Evolutionary conservation across 208 protist genomes (phyloP).

Genomic region (Naegleria fowleri): DNA sequence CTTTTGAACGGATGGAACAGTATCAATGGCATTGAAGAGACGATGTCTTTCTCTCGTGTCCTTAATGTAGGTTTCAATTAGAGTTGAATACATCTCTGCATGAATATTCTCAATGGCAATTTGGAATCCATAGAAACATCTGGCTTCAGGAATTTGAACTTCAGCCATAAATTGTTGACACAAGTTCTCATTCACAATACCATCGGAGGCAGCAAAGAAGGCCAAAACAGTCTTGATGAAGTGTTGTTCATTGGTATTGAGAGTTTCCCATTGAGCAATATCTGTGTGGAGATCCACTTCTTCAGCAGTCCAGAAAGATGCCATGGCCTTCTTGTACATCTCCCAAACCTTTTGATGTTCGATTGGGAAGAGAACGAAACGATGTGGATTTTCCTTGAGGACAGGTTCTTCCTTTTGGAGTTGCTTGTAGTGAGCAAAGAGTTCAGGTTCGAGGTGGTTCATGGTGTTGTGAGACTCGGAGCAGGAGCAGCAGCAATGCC

Average conservation of each 20-base stretch:
- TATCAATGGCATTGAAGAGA: slow-evolving; percentile 93
- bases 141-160: slow-evolving; percentile 95
- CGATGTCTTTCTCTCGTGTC: slow-evolving; percentile 78
- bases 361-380: slow-evolving; percentile 97
- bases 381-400: slow-evolving; percentile 76
- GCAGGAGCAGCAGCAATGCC: too few relatives aligned
- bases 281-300: slow-evolving; percentile 94
- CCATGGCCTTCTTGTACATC: slow-evolving; percentile 97
- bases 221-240: slow-evolving; percentile 98
- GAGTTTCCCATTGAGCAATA: slow-evolving; percentile 83
- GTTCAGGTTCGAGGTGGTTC: neutral
- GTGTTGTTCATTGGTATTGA: slow-evolving; percentile 90
- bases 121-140: slow-evolving; percentile 98
- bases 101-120: slow-evolving; percentile 99
- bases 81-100: slow-evolving; percentile 81
- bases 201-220: slow-evolving; percentile 97
- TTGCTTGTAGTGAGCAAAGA: neutral
- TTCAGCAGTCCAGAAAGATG: slow-evolving; percentile 95
- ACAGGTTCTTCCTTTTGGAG: neutral
- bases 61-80: slow-evolving; percentile 93
- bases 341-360: slow-evolving; percentile 93
- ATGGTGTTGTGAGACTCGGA: neutral
- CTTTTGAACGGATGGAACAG: slow-evolving; percentile 88
- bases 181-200: slow-evolving; percentile 98
- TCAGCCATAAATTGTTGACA: slow-evolving; percentile 89